Evolutionary conservation across 2,329 filamentous ascomycete genomes (phyloP).

Genomic region (Colletotrichum sp.): DNA sequence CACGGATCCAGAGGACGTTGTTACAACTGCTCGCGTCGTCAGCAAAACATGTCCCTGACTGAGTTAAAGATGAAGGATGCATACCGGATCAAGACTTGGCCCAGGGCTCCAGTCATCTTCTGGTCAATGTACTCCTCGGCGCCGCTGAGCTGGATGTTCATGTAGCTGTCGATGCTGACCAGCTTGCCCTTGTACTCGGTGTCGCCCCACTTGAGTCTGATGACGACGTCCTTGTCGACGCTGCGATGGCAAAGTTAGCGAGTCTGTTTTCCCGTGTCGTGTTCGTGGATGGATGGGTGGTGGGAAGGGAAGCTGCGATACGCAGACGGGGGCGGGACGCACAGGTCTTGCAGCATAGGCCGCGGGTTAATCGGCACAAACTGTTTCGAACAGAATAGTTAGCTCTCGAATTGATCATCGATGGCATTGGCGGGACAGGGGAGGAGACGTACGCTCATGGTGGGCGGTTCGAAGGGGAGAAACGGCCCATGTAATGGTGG

Average conservation of each 20-base stretch:
- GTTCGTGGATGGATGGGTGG: background rate
- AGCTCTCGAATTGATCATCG: background rate
- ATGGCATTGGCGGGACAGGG: background rate
- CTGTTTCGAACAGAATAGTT: conserved; percentile 38
- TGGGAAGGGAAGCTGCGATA: background rate
- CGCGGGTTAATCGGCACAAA: conserved; percentile 97
- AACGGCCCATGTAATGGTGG: conserved; percentile 19
- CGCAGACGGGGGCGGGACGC: conserved; percentile 43
- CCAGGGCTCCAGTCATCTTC: conserved; percentile 82
- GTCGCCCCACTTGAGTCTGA: conserved; percentile 97
- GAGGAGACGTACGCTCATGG: conserved; percentile 37
- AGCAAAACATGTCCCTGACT: background rate
- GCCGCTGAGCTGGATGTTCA: conserved; percentile 94
- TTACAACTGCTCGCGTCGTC: conserved; percentile 69
- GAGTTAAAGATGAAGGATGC: conserved; percentile 14
- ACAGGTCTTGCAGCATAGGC: conserved; percentile 93
- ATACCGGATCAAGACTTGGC: conserved; percentile 90
- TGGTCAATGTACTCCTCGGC: conserved; percentile 93
- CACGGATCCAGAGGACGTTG: conserved; percentile 93
- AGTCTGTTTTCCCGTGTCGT: background rate
- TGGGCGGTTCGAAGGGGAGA: conserved; percentile 27
- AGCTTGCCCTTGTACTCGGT: conserved; percentile 96
- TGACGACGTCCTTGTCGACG: conserved; percentile 87
- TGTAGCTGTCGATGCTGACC: conserved; percentile 95
- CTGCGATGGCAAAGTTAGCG: conserved; percentile 43